Percentiles rank a stretch among this genome's conserved stretches.
Evolutionary conservation across 805 yeast species (phyloP).

Genomic region (Brettanomyces custersianus): DNA sequence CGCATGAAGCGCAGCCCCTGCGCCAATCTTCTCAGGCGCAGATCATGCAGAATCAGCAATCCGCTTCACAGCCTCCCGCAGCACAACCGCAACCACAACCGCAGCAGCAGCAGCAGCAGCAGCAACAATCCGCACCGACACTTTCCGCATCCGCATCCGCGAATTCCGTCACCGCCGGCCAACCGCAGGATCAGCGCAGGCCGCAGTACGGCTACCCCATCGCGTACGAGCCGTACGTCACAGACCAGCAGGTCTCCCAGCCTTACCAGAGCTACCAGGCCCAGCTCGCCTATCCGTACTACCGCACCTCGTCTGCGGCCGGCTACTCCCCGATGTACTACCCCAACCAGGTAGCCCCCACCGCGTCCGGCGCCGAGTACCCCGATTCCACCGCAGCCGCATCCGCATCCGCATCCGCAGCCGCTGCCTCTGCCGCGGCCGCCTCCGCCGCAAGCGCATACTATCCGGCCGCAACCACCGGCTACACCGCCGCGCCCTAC

Average conservation of each 20-base stretch:
- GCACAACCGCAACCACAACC: slow-evolving; percentile 2
- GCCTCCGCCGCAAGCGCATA: neutral
- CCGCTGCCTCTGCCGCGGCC: neutral
- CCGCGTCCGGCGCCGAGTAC: neutral
- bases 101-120: neutral
- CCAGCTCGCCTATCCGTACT: neutral
- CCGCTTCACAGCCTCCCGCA: no score
- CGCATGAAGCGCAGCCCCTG: neutral
- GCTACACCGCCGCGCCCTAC: no score
- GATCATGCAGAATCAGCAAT: no score
- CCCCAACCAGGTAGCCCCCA: neutral
- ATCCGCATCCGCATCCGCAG: neutral
- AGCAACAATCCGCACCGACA: neutral
- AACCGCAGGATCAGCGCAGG: neutral
- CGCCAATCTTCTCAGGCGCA: neutral
- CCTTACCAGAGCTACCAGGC: neutral
- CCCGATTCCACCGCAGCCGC: neutral
- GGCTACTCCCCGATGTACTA: neutral
- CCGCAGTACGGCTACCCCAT: neutral
- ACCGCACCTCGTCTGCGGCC: neutral
- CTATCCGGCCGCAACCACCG: no score
- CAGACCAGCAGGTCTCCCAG: neutral
- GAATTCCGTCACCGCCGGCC: neutral
- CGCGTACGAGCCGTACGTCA: neutral
- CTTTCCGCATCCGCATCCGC: neutral